phyloP scores from a whole-genome alignment of 495 filamentous ascomycete genomes.

The Penicillium roqueforti region DNA sequence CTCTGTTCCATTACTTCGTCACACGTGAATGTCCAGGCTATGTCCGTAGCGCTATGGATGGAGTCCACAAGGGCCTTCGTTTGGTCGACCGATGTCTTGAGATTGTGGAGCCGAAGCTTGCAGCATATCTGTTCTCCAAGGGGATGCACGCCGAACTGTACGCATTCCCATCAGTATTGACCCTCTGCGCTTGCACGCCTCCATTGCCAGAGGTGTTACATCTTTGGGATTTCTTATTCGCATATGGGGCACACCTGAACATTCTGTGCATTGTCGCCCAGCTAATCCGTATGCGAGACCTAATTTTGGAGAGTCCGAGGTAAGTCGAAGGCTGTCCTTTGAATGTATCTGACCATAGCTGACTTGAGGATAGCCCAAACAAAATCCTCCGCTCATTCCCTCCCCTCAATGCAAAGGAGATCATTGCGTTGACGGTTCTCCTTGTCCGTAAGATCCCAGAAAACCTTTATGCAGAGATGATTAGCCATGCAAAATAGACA shows the following conservation, averaged over 20 bases:
- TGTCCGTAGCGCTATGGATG: slow-evolving; percentile 93
- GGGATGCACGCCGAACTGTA: slow-evolving; percentile 89
- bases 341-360: slow-evolving; percentile 11
- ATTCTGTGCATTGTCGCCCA: slow-evolving; percentile 98
- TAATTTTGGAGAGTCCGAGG: slow-evolving; percentile 78
- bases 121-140: slow-evolving; percentile 74
- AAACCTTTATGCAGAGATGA: slow-evolving; percentile 82
- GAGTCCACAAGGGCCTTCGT: slow-evolving; percentile 85
- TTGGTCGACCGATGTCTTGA: slow-evolving; percentile 87
- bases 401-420: slow-evolving; percentile 70
- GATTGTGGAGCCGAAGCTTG: slow-evolving; percentile 87
- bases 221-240: slow-evolving; percentile 98
- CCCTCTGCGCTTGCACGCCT: slow-evolving; percentile 94
- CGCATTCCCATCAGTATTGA: slow-evolving; percentile 95
- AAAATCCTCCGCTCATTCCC: slow-evolving; percentile 89
- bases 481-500: slow-evolving; percentile 73
- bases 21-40: slow-evolving; percentile 90
- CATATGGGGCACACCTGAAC: slow-evolving; percentile 91
- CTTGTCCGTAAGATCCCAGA: slow-evolving; percentile 82
- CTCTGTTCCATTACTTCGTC: slow-evolving; percentile 83
- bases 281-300: slow-evolving; percentile 79
- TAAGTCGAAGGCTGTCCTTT: slow-evolving; percentile 36
- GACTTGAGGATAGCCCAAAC: slow-evolving; percentile 62
- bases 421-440: slow-evolving; percentile 73
- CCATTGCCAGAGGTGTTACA: slow-evolving; percentile 89